Conservation (phyloP, 371 early-diverging fungal species). For the Mucor plumbeus region DNA sequence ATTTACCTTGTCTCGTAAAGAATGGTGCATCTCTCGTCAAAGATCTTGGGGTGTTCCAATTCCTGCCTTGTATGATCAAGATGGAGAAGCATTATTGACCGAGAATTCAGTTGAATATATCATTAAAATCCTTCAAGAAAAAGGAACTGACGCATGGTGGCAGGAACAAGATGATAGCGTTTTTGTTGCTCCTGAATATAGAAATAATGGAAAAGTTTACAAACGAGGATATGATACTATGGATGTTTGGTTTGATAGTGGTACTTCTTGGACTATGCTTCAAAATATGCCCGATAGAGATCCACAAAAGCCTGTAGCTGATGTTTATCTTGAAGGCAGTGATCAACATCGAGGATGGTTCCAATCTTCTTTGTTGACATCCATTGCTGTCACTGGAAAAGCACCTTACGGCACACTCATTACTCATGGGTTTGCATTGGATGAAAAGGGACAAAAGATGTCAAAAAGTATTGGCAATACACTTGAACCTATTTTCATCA, state of each 20-base stretch:
- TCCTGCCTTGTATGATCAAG: conserved; percentile 79
- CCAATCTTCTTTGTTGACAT: conserved; percentile 91
- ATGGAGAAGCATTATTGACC: conserved; percentile 71
- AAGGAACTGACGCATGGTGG: conserved; percentile 87
- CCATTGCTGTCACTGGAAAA: conserved; percentile 78
- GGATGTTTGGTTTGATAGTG: conserved; percentile 97
- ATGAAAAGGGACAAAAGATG: conserved; percentile 92
- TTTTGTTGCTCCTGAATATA: conserved; percentile 72
- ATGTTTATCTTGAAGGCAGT: conserved; percentile 92
- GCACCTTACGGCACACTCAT: conserved; percentile 86
- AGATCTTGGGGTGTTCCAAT: conserved; percentile 84
- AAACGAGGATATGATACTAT: conserved; percentile 82
- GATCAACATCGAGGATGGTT: conserved; percentile 99
- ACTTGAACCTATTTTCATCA: conserved; percentile 76
- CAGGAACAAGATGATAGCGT: conserved; percentile 70
- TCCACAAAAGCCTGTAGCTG: conserved; percentile 63
- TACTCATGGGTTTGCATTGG: conserved; percentile 94
- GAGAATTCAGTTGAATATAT: conserved; percentile 72
- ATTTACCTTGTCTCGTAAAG: conserved; percentile 71
- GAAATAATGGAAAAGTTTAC: conserved; percentile 55
- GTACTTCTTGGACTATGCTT: conserved; percentile 81
- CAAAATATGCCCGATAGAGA: conserved; percentile 28
- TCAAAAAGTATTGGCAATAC: conserved; percentile 94
- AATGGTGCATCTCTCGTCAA: conserved; percentile 96
- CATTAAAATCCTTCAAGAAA: conserved; percentile 59